Conservation (phyloP, 768 basidiomycete species). For the Mrakia blollopis region DNA sequence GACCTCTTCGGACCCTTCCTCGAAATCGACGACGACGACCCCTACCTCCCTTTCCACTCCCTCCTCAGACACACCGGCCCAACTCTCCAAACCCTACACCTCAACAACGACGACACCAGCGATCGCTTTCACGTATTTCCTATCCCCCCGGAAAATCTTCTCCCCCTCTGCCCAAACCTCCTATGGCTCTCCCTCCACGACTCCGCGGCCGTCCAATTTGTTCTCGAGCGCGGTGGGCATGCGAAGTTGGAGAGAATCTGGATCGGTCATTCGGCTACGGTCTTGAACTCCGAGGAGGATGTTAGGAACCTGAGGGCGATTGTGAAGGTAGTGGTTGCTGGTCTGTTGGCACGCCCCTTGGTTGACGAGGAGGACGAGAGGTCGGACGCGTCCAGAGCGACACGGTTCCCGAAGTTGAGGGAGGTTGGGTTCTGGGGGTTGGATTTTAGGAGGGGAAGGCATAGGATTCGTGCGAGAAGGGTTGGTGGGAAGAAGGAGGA, state of each 20-base stretch:
- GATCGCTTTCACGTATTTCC: not conserved
- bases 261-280: not conserved
- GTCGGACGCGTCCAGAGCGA: not conserved
- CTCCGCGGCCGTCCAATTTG: no score
- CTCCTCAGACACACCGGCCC: not conserved
- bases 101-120: not conserved
- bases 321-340: no score
- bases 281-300: no score
- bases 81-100: not conserved
- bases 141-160: not conserved
- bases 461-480: no score
- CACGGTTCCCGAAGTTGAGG: not conserved
- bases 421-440: not conserved
- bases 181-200: not conserved
- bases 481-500: not conserved
- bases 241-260: not conserved
- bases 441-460: not conserved
- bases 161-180: not conserved
- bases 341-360: no score
- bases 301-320: no score
- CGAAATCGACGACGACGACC: not conserved
- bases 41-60: not conserved
- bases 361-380: no score
- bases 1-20: not conserved
- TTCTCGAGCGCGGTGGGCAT: not conserved